Evolutionary conservation across 2,329 filamentous ascomycete genomes (phyloP).

Genomic region (Scytalidium sp.): DNA sequence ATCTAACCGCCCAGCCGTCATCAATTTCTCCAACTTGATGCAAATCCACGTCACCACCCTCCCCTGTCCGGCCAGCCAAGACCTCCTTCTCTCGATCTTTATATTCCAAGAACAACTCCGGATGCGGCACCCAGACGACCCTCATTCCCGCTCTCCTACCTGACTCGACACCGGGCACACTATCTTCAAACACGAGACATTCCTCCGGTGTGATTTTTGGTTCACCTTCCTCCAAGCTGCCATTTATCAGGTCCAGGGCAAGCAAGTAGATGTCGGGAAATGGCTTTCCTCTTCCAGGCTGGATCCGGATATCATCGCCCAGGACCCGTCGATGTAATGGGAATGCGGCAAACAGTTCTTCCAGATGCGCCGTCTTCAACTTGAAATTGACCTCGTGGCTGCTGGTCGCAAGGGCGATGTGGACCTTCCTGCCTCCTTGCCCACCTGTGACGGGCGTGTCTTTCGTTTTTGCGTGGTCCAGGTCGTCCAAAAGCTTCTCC

Average conservation of each 20-base stretch:
- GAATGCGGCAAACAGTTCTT: conserved; percentile 62
- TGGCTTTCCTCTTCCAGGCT: conserved; percentile 80
- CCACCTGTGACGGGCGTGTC: conserved; percentile 3
- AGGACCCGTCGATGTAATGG: conserved; percentile 66
- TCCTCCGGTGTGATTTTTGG: conserved; percentile 73
- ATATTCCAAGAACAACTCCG: conserved; percentile 72
- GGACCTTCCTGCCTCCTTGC: conserved; percentile 47
- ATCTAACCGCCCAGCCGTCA: conserved; percentile 61
- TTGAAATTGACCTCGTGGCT: conserved; percentile 42
- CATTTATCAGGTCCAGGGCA: conserved; percentile 81
- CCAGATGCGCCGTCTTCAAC: conserved; percentile 42
- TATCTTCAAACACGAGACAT: conserved; percentile 94
- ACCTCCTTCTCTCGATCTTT: conserved; percentile 75
- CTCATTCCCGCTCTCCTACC: conserved; percentile 91
- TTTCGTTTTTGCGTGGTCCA: conserved; percentile 33
- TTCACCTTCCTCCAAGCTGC: conserved; percentile 59
- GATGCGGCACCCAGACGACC: conserved; percentile 87
- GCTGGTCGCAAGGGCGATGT: conserved; percentile 84
- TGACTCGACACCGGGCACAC: conserved; percentile 86
- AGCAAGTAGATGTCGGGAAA: conserved; percentile 91
- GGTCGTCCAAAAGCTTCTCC: conserved; percentile 58
- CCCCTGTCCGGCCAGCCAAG: conserved; percentile 66
- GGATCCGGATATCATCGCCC: conserved; percentile 80
- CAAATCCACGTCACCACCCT: conserved; percentile 33
- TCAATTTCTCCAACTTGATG: conserved; percentile 52